Evolutionary conservation across 306 rosid species (phyloP).

Genomic region (Rosa rugosa): DNA sequence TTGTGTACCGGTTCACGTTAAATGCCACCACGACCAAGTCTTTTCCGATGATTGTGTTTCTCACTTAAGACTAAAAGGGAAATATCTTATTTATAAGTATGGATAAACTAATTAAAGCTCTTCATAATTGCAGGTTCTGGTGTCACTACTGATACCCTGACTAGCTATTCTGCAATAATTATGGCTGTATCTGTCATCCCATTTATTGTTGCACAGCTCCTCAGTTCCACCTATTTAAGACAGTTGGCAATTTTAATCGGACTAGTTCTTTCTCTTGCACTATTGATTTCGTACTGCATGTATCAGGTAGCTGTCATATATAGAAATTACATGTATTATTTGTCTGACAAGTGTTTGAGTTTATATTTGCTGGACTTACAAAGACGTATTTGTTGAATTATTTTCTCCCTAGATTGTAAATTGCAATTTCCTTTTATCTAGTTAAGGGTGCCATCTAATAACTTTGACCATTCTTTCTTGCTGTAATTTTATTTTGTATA

Average conservation of each 20-base stretch:
- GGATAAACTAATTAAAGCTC: conserved; percentile 11
- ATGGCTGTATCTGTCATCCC: conserved; percentile 80
- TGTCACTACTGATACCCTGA: conserved; percentile 92
- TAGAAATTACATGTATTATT: not conserved
- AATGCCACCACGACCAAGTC: not conserved
- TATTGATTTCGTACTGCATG: conserved; percentile 64
- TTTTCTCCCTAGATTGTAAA: not conserved
- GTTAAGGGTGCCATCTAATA: not conserved
- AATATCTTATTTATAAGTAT: conserved; percentile 14
- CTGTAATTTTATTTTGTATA: not conserved
- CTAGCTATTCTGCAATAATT: conserved; percentile 80
- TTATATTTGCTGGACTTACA: not conserved
- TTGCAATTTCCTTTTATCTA: not conserved
- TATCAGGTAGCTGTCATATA: conserved; percentile 59
- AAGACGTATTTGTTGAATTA: not conserved
- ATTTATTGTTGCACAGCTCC: conserved; percentile 74
- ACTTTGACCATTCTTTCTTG: not conserved
- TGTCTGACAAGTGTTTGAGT: not conserved
- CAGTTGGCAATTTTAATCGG: conserved; percentile 76
- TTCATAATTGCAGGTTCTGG: conserved; percentile 77
- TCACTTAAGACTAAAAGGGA: not conserved
- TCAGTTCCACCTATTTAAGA: conserved; percentile 68
- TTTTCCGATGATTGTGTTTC: not conserved
- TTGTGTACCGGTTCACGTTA: not conserved
- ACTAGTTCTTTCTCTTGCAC: conserved; percentile 52